Conservation (phyloP, 495 filamentous ascomycete genomes). For the Trichoderma virens region DNA sequence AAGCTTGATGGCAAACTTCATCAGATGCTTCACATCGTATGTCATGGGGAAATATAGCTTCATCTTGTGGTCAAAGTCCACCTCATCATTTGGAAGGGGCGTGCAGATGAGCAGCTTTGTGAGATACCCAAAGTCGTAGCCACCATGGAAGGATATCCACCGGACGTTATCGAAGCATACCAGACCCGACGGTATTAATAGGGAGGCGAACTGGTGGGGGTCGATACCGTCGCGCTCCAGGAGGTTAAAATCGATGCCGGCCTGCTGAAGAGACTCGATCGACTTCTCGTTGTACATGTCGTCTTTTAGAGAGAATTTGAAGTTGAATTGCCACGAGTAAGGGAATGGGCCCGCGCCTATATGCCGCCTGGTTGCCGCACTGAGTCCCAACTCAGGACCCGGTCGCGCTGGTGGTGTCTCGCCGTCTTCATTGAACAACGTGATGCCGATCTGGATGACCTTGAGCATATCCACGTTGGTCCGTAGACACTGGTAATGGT, state of each 20-base stretch:
- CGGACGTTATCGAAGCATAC: slow-evolving; percentile 81
- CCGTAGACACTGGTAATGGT: slow-evolving; percentile 95
- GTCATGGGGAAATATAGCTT: slow-evolving; percentile 86
- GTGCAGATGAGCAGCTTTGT: slow-evolving; percentile 83
- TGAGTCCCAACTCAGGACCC: slow-evolving; percentile 48
- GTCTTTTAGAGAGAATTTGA: slow-evolving; percentile 84
- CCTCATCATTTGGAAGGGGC: slow-evolving; percentile 76
- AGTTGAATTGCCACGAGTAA: slow-evolving; percentile 98
- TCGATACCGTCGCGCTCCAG: slow-evolving; percentile 89
- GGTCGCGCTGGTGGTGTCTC: slow-evolving; percentile 67
- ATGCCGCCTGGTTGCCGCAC: slow-evolving; percentile 29
- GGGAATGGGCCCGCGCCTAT: slow-evolving; percentile 57
- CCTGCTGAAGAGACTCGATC: slow-evolving; percentile 76
- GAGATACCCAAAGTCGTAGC: slow-evolving; percentile 96
- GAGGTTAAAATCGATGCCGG: slow-evolving; percentile 78
- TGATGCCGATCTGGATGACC: slow-evolving; percentile 93
- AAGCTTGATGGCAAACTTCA: slow-evolving; percentile 59
- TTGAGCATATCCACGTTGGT: slow-evolving; percentile 96
- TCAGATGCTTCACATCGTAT: slow-evolving; percentile 95
- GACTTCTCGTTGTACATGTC: slow-evolving; percentile 97
- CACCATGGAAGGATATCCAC: slow-evolving; percentile 98
- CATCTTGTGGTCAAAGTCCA: slow-evolving; percentile 75
- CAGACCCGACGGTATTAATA: slow-evolving; percentile 84
- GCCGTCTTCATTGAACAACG: slow-evolving; percentile 79
- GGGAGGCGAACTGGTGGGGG: slow-evolving; percentile 74